Conservation (phyloP, 2,329 filamentous ascomycete species). For the Stagonosporopsis cucurbitacearum region DNA sequence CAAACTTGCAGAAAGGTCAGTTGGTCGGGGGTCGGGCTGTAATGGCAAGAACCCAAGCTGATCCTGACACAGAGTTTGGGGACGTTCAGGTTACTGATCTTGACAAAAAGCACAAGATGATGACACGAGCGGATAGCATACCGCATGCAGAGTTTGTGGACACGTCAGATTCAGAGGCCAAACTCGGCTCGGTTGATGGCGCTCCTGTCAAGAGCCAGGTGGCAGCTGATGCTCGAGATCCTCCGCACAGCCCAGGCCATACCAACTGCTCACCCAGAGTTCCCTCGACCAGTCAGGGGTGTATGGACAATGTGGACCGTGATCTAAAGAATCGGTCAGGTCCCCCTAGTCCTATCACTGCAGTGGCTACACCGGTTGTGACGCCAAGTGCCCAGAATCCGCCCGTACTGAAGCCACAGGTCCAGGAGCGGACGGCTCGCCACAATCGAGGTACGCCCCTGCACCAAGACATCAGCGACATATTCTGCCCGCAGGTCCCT, state of each 20-base stretch:
- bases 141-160: constrained; percentile 10
- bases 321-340: not conserved
- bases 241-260: constrained; percentile 1
- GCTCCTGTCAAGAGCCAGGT: not conserved
- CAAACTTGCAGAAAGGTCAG: constrained; percentile 30
- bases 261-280: not conserved
- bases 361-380: not conserved
- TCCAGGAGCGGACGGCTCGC: constrained; percentile 8
- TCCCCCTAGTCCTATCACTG: constrained; percentile 5
- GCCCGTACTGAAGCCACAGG: not conserved
- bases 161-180: not conserved
- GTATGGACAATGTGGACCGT: not conserved
- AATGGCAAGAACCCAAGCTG: not conserved
- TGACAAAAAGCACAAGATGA: constrained; percentile 17
- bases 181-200: not conserved
- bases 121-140: not conserved
- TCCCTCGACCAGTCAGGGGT: not conserved
- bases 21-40: not conserved
- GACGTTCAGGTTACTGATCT: constrained; percentile 28
- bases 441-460: constrained; percentile 9
- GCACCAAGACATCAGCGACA: not conserved
- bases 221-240: constrained; percentile 1
- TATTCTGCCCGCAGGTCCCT: not conserved
- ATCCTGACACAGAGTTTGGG: constrained; percentile 25
- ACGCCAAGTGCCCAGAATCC: not conserved